Base-by-base conservation (phyloP, 2,329 filamentous ascomycete genomes). In the Proliferodiscus dingleyae region DNA sequence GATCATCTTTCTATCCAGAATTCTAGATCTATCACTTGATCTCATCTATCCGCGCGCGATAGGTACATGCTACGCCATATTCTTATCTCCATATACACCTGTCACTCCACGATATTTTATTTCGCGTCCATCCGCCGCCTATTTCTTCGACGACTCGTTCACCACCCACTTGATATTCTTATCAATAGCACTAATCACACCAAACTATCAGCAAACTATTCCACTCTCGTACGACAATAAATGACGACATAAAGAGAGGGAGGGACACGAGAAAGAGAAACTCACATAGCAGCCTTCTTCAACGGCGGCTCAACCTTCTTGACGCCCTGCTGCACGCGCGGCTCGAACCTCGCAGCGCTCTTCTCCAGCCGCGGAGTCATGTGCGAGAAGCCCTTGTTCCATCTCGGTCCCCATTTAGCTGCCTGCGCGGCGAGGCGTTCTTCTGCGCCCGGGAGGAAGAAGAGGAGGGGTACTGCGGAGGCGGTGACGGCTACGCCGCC, bases 241-340 rank as follows among this genome's bases (percentile, higher is more conserved):
- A 30, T 6, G n/a, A n/a, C 13, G 23, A 29, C 13, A 24, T 11
- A 13, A 24, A 18, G 16, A 15, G 5, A 13, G 9, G 3, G 15
- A 34, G 24, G 30, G 37, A 26, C 8, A 13, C 2, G 21, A 36
- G 4, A 22, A 43, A n/a, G 10, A 22, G 16, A 21, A 37, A 51
- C 54, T 52, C 46, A 57, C 54, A 54, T 24, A 13, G 54, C 54
- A 49, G 52, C 54, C 26, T 24, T 51, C 51, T 55, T 57, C 28
- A 57, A 45, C 21, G 54, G 54, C 21, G 52, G 52, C 26, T 57
- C 52, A 7, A 57, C 50, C 10, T 28, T 38, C 49, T 53, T 41
- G 2, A 53, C 48, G 2, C 47, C 42, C 41, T 43, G 51, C 41
- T 51, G 37, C 13, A 53, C 33, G 10, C 46, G 24, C 3, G 49